These are phyloP conservation scores for Paramecium tetraurelia DNA, from an alignment of 73 alveolate species.

Conservation along the genomic window DNA sequence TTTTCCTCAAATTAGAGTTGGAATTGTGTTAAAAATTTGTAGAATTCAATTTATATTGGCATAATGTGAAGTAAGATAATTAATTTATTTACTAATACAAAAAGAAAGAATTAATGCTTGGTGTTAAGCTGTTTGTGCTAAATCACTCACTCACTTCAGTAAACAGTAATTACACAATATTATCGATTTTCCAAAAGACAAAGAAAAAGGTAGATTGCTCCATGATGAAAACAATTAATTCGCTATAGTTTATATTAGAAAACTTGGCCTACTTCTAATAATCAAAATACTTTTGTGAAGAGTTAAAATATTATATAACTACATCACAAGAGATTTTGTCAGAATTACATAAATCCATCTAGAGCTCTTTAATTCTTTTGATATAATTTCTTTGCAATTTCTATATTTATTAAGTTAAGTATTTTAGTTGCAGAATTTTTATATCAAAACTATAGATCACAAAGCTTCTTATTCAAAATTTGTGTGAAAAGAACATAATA, in stretches of 20 bases:
- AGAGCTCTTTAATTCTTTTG: too few relatives aligned
- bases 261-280: background rate
- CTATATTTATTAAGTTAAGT: background rate
- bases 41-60: too few relatives aligned
- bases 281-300: background rate
- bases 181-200: background rate
- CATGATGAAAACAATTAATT: background rate
- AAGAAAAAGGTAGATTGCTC: background rate
- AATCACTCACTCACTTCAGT: conserved; percentile 25
- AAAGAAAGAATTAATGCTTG: background rate
- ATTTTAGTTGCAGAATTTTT: too few relatives aligned
- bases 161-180: background rate
- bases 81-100: too few relatives aligned
- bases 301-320: background rate
- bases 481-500: background rate
- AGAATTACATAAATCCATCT: too few relatives aligned
- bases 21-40: too few relatives aligned
- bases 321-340: too few relatives aligned
- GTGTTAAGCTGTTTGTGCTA: conserved; percentile 28
- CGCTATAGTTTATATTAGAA: background rate
- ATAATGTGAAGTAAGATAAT: too few relatives aligned
- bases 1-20: background rate
- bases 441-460: too few relatives aligned
- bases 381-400: too few relatives aligned
- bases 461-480: background rate